Percentiles rank a stretch among this genome's conserved stretches.
Conservation (phyloP, 2,329 filamentous ascomycete genomes). For the Aspergillus sp. region DNA sequence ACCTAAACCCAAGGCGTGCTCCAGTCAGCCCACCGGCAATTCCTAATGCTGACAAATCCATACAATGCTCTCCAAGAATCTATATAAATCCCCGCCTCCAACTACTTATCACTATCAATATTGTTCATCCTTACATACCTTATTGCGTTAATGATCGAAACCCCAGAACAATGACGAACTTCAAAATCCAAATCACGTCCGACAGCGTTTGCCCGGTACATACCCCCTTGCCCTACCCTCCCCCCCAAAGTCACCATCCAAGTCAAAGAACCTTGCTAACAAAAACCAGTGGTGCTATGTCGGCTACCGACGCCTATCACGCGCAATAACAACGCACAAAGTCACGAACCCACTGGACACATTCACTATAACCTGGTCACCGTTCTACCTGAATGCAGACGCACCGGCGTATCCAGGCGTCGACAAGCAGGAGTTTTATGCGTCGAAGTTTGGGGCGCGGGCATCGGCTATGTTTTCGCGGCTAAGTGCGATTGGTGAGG, state of each 20-base stretch:
- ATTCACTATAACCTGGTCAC: slow-evolving; percentile 72
- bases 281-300: slow-evolving; percentile 65
- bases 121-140: too few species aligned
- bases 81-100: background rate
- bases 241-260: background rate
- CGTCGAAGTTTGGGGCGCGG: slow-evolving; percentile 65
- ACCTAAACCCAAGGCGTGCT: background rate
- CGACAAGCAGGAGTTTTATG: slow-evolving; percentile 59
- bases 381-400: slow-evolving; percentile 76
- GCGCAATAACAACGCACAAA: slow-evolving; percentile 68
- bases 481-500: slow-evolving; percentile 57
- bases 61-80: background rate
- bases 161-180: slow-evolving; percentile 61
- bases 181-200: slow-evolving; percentile 75
- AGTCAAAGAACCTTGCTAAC: background rate
- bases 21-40: background rate
- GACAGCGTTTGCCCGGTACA: slow-evolving; percentile 72
- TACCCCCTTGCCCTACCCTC: background rate
- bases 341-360: slow-evolving; percentile 65
- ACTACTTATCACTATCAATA: too few species aligned
- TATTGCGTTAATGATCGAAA: background rate
- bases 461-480: slow-evolving; percentile 57
- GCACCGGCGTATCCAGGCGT: slow-evolving; percentile 52
- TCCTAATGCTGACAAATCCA: slow-evolving; percentile 9
- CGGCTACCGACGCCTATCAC: slow-evolving; percentile 72